phyloP scores from a whole-genome alignment of 2,329 filamentous ascomycete genomes.

The Chrysosporium queenslandicum region DNA sequence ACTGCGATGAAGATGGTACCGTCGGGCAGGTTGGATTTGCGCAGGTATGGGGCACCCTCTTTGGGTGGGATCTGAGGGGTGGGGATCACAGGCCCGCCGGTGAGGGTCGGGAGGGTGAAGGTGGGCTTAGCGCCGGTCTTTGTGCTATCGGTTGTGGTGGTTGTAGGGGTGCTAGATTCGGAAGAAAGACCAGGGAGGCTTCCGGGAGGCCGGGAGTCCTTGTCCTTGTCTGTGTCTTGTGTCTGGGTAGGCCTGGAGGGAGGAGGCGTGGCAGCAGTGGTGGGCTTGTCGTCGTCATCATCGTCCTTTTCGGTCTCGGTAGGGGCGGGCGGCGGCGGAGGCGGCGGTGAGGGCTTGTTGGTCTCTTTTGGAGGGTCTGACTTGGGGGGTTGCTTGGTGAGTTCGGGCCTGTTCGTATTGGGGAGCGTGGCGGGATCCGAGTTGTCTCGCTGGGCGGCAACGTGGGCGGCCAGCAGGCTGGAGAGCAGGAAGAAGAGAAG shows the following conservation, averaged over 20 bases:
- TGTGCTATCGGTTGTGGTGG: conserved; percentile 19
- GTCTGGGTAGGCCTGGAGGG: no score
- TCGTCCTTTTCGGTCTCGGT: conserved; percentile 8
- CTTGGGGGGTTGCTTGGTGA: conserved; percentile 17
- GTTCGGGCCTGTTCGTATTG: conserved; percentile 7
- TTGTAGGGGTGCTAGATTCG: conserved; percentile 21
- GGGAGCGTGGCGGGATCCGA: background rate
- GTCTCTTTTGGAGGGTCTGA: conserved; percentile 15
- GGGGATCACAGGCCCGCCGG: conserved; percentile 54
- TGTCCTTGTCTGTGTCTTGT: no score
- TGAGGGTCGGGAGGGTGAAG: conserved; percentile 43
- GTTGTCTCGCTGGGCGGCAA: conserved; percentile 12
- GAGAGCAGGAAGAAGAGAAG: conserved; percentile 10
- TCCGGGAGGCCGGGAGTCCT: conserved; percentile 12
- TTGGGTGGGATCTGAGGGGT: conserved; percentile 71
- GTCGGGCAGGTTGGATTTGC: conserved; percentile 71
- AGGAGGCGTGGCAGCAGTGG: conserved; percentile 17
- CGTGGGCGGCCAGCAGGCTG: conserved; percentile 10
- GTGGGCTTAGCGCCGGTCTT: conserved; percentile 25
- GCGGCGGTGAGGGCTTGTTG: background rate
- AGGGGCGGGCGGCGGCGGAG: background rate
- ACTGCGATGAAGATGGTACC: conserved; percentile 96
- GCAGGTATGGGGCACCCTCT: conserved; percentile 79
- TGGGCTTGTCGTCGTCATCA: conserved; percentile 17
- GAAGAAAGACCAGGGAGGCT: conserved; percentile 13